Percentiles rank a stretch among this genome's conserved stretches.
Evolutionary conservation across 106 monocot genomes (phyloP).

Genomic region (Cymbidium sinense): DNA sequence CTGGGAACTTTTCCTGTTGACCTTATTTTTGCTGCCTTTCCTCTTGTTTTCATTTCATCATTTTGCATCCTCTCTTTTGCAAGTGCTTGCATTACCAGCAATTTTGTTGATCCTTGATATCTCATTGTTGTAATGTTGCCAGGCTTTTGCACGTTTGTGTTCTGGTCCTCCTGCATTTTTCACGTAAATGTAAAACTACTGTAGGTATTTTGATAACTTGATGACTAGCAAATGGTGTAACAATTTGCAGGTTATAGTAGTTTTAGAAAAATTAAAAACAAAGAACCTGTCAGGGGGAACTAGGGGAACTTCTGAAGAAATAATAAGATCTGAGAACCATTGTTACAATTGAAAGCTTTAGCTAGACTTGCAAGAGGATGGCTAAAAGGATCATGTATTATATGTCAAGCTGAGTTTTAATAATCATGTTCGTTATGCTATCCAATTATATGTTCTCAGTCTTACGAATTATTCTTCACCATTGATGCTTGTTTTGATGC

Average conservation of each 20-base stretch:
- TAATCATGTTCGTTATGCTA: too few species aligned
- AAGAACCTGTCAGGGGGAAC: neutral
- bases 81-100: slow-evolving; percentile 24
- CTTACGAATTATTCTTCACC: neutral
- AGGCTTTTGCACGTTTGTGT: slow-evolving; percentile 25
- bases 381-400: neutral
- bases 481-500: neutral
- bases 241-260: neutral
- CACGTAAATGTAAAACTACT: neutral
- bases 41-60: slow-evolving; percentile 37
- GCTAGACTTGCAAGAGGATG: neutral
- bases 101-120: slow-evolving; percentile 59
- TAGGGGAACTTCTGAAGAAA: neutral
- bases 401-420: neutral
- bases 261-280: neutral
- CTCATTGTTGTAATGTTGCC: slow-evolving; percentile 45
- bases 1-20: slow-evolving; percentile 14
- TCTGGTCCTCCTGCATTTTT: slow-evolving; percentile 52
- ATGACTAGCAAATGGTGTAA: neutral
- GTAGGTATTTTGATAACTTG: neutral
- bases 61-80: slow-evolving; percentile 44
- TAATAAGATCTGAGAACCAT: neutral
- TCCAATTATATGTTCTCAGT: neutral
- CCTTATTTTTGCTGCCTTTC: slow-evolving; percentile 13
- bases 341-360: neutral